Base-by-base conservation (phyloP, 2,329 filamentous ascomycete genomes). In the Apiospora malaysiana region DNA sequence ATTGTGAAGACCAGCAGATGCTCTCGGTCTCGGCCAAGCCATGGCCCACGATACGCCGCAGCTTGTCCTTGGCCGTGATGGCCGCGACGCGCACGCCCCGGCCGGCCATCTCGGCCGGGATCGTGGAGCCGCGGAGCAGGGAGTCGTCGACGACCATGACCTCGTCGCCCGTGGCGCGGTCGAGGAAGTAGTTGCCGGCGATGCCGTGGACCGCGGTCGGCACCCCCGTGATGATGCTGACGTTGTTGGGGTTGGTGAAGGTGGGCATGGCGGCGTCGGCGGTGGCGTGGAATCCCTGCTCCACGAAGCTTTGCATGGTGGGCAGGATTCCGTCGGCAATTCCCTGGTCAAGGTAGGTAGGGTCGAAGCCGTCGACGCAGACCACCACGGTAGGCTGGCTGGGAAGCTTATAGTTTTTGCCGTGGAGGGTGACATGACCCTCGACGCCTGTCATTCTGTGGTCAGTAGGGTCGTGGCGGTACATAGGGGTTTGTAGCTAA, bases 231-330 rank as follows among this genome's bases (percentile, higher is more conserved):
- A 85, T 83, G 70, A 84, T 84, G 68, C 81, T 83, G 4, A 83
- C 78, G 69, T 84, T 84, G 76, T 84, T 84, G 4, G 83, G 81
- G 70, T 84, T 84, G 14, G 83, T 84, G 70, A 84, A 81, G 0
- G 83, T 82, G 0, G 83, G 83, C 82, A 85, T 84, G 43, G 79
- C 78, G 63, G 78, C 79, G 49, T 81, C 78, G 0, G 82, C 83
- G 0, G 79, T 81, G 1, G 75, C 74, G 68, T 82, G 79, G 73
- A 85, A 84, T 7, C 83, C 82, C 6, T 72, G 68, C 7, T 80
- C 70, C 8, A 79, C 71, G 66, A 82, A 80, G 14, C 69, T 71
- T 42, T 74, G 74, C 69, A 82, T 72, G 49, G 76, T 81, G 16
- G 82, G 82, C 12, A 83, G 69, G 49, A 79, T 79, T 9, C 79